Evolutionary conservation across 2,329 filamentous ascomycete species (phyloP).

Genomic region (Sporothrix schenckii): DNA sequence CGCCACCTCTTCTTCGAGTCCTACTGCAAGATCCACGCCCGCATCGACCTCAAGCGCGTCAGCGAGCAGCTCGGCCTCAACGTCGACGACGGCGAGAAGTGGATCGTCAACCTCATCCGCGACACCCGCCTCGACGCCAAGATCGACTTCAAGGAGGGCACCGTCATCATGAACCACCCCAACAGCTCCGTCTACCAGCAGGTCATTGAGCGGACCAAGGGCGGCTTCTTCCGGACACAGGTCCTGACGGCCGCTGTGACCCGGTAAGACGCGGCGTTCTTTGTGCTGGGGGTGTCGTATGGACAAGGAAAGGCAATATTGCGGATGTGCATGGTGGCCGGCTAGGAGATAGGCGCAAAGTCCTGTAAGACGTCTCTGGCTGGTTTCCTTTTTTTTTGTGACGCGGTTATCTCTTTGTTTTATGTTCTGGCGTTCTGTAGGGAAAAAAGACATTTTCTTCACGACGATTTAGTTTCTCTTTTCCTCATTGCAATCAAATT

Average conservation of each 20-base stretch:
- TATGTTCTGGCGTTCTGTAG: constrained; percentile 20
- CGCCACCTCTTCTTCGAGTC: constrained; percentile 96
- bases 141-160: constrained; percentile 98
- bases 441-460: constrained; percentile 25
- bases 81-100: constrained; percentile 97
- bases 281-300: background rate
- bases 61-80: constrained; percentile 88
- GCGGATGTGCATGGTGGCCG: background rate
- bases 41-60: constrained; percentile 97
- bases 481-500: constrained; percentile 11
- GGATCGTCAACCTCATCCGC: constrained; percentile 99
- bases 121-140: constrained; percentile 97
- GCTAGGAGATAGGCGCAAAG: background rate
- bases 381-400: constrained; percentile 26
- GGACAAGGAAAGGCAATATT: constrained; percentile 14
- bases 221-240: constrained; percentile 97
- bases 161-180: constrained; percentile 98
- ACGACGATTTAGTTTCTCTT: constrained; percentile 25
- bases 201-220: constrained; percentile 98
- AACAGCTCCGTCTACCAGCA: constrained; percentile 98
- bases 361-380: background rate
- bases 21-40: constrained; percentile 99
- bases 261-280: constrained; percentile 25
- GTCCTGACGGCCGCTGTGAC: constrained; percentile 74
- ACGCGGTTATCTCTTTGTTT: constrained; percentile 1